Evolutionary conservation across 129 eudicot species (phyloP).

Genomic region (Apium graveolens): DNA sequence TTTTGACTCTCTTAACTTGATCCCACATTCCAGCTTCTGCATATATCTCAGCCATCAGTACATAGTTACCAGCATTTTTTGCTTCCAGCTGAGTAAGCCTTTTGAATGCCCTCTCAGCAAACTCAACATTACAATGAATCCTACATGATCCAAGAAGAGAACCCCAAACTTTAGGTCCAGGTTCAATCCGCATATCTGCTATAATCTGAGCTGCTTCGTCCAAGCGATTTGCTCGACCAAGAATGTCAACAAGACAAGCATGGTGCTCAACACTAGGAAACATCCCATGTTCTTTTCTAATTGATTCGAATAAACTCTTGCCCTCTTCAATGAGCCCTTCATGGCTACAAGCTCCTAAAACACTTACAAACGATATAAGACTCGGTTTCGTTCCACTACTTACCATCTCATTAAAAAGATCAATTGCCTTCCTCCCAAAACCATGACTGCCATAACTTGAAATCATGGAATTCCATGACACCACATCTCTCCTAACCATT

Average conservation of each 20-base stretch:
- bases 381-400: constrained; percentile 41
- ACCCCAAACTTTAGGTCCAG: constrained; percentile 90
- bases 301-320: constrained; percentile 56
- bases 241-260: constrained; percentile 93
- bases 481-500: constrained; percentile 68
- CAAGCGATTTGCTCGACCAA: constrained; percentile 81
- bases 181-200: constrained; percentile 68
- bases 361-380: constrained; percentile 62
- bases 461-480: constrained; percentile 90
- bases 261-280: constrained; percentile 66
- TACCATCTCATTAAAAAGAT: constrained; percentile 56
- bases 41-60: constrained; percentile 76
- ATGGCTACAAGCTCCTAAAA: constrained; percentile 92
- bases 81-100: constrained; percentile 79
- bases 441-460: constrained; percentile 87
- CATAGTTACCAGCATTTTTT: constrained; percentile 82
- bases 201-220: constrained; percentile 74
- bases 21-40: constrained; percentile 73
- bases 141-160: constrained; percentile 89
- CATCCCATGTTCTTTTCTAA: constrained; percentile 46
- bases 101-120: constrained; percentile 82
- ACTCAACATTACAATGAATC: constrained; percentile 75
- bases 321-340: constrained; percentile 76
- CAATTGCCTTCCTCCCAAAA: constrained; percentile 57
- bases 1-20: constrained; percentile 58